These are phyloP conservation scores for Daldinia decipiens DNA, from an alignment of 495 filamentous ascomycete genomes.

Conservation along the genomic window DNA sequence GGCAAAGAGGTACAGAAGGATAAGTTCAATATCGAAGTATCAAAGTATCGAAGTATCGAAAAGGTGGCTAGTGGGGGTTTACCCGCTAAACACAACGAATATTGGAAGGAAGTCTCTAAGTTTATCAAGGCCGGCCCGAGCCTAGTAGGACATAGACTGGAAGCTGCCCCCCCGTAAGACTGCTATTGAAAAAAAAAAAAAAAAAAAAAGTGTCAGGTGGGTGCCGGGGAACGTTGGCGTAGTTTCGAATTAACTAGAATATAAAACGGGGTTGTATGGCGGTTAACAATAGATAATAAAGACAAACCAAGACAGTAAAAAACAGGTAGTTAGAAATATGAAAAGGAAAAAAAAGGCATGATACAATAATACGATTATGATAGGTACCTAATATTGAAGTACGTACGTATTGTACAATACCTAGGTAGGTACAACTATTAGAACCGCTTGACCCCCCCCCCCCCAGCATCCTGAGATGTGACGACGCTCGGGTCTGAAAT, in stretches of 20 bases:
- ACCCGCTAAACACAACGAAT: no score
- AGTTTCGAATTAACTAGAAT: constrained; percentile 45
- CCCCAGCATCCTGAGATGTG: constrained; percentile 34
- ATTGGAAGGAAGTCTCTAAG: not conserved
- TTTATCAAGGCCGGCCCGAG: constrained; percentile 37
- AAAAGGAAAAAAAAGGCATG: not conserved
- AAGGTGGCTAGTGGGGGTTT: constrained; percentile 1
- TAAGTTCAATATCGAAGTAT: no score
- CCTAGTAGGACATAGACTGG: constrained; percentile 26
- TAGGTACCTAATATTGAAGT: not conserved
- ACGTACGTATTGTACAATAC: not conserved
- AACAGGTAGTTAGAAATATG: not conserved
- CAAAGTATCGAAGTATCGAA: no score
- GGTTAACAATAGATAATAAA: constrained; percentile 36
- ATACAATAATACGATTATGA: not conserved
- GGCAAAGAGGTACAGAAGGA: no score
- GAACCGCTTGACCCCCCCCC: constrained; percentile 14
- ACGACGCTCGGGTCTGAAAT: constrained; percentile 35
- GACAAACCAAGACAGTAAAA: constrained; percentile 4
- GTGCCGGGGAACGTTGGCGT: constrained; percentile 13
- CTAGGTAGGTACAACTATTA: no score
- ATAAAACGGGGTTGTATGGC: constrained; percentile 41
- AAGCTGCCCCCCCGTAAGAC: constrained; percentile 20
- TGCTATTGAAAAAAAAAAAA: constrained; percentile 5
- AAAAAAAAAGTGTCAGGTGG: constrained; percentile 27